phyloP scores from a whole-genome alignment of 257 asterid species.

The Salvia rosmarinus region DNA sequence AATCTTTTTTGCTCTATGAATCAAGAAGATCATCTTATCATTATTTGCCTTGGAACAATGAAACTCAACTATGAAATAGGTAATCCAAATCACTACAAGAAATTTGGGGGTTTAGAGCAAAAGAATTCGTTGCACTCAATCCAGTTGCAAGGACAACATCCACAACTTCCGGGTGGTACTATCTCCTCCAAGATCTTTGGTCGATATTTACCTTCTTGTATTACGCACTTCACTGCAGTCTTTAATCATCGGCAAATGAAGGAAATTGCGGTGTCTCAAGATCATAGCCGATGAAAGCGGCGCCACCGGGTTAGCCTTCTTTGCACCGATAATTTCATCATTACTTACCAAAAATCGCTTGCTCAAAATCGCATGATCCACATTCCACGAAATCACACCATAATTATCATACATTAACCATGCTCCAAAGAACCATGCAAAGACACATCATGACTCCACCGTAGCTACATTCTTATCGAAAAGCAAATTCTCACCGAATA shows the following conservation, averaged over 20 bases:
- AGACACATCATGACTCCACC: background rate
- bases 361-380: slow-evolving; percentile 92
- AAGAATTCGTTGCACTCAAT: slow-evolving; percentile 24
- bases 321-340: slow-evolving; percentile 57
- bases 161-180: slow-evolving; percentile 76
- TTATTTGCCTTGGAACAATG: slow-evolving; percentile 28
- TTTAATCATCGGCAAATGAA: slow-evolving; percentile 85
- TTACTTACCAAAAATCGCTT: slow-evolving; percentile 96
- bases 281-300: slow-evolving; percentile 89
- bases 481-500: background rate
- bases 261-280: slow-evolving; percentile 89
- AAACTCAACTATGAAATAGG: slow-evolving; percentile 30
- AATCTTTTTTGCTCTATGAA: slow-evolving; percentile 24
- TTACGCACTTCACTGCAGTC: slow-evolving; percentile 66
- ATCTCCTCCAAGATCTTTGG: slow-evolving; percentile 84
- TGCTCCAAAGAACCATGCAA: background rate
- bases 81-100: slow-evolving; percentile 5
- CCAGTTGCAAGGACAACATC: slow-evolving; percentile 77
- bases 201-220: slow-evolving; percentile 64
- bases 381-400: slow-evolving; percentile 61
- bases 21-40: slow-evolving; percentile 13
- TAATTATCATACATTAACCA: background rate
- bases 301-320: slow-evolving; percentile 90
- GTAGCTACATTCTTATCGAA: background rate
- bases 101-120: background rate